Conservation (phyloP, 225 moss, liverwort and hornwort genomes). For the Anthoceros angustus region DNA sequence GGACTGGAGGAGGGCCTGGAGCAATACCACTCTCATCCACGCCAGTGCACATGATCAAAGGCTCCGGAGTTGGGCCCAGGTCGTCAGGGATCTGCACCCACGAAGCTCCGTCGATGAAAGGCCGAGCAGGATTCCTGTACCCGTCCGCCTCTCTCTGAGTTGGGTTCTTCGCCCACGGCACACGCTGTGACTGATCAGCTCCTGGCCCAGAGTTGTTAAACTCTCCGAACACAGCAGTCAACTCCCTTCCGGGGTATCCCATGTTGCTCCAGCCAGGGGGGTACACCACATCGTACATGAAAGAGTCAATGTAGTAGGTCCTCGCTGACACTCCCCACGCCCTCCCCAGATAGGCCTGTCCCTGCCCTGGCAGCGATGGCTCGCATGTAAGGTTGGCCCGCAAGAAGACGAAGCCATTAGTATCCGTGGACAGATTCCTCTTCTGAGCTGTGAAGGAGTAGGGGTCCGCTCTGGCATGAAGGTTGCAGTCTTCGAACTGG, state of each 20-base stretch:
- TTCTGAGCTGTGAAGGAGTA: not conserved
- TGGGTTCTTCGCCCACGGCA: not conserved
- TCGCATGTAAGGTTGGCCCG: not conserved
- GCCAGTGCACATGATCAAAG: not conserved
- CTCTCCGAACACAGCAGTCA: not conserved
- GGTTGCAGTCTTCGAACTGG: not conserved
- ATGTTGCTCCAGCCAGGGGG: not conserved
- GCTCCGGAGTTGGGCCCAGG: not conserved
- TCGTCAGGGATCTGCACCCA: not conserved
- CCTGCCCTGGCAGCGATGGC: not conserved
- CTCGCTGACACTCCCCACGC: not conserved
- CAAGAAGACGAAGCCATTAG: slow-evolving; percentile 1
- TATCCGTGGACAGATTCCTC: not conserved
- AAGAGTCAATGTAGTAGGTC: not conserved
- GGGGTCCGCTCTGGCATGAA: not conserved
- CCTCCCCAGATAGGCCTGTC: not conserved
- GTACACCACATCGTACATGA: not conserved
- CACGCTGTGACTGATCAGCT: not conserved
- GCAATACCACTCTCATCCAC: not conserved
- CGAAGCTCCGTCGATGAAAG: not conserved
- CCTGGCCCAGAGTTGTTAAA: not conserved
- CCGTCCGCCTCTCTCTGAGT: not conserved
- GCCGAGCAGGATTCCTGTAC: not conserved
- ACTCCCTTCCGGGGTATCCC: not conserved
- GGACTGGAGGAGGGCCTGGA: not conserved